Evolutionary conservation across 2,329 filamentous ascomycete species (phyloP), one percentile per base, ranked within the genome.

Genomic region (Xylaria sp.): DNA sequence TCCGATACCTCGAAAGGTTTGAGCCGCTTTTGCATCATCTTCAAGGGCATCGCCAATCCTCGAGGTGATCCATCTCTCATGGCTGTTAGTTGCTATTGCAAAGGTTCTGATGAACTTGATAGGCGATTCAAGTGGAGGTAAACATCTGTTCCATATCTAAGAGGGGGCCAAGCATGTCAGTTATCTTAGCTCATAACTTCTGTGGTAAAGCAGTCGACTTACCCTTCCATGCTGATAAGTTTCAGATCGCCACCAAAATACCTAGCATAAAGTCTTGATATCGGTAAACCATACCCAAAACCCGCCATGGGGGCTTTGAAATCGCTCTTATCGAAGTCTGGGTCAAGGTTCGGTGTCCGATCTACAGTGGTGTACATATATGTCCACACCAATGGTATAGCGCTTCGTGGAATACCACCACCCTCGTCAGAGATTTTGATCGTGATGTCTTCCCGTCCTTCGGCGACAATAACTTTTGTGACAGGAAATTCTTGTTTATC

Each of bases 311-410:
- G 96, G 13, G 96, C 96, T 82, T 99, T 98, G 86, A 99, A 99
- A 81, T 99, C 96, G 82, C 91, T 97, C 84, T 98, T 97, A 82
- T 99, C 95, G 81, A 98, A 99, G 80, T 98, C 95, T 0, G 96
- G 96, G 78, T 99, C 96, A 71, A 99, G 84, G 78, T 91, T 97
- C 15, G 96, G 96, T 25, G 96, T 98, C 75, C 94, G 90, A 81
- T 98, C 96, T 73, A 99, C 96, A 1, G 96, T 99, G 44, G 96
- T 99, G 81, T 99, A 99, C 96, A 98, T 99, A 81, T 99, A 99
- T 13, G 96, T 99, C 96, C 96, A 99, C n/a, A 98, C 96, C 15
- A 99, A 87, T 5, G 96, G 96, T 72, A 99, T 98, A 62, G 94
- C 89, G 76, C 92, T 97, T 76, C 96, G 87, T 0, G 96, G 94